phyloP scores from a whole-genome alignment of 106 monocot genomes.

The Gastrodia elata region DNA sequence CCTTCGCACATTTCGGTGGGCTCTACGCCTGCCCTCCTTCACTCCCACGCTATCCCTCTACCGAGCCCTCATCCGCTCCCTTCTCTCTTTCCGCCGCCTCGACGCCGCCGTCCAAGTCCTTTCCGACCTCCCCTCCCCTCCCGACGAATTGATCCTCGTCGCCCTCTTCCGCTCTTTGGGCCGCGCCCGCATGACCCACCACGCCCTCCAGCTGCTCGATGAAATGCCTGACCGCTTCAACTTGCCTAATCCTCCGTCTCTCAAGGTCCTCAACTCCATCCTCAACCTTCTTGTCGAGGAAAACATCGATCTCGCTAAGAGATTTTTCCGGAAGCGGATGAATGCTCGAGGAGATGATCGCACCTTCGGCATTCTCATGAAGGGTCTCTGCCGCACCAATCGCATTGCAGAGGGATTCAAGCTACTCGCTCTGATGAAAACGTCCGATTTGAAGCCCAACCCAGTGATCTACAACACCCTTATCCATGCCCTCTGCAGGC shows the following conservation, averaged over 20 bases:
- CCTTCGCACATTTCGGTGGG: conserved; percentile 14
- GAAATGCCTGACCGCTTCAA: conserved; percentile 16
- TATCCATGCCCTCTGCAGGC: conserved; percentile 49
- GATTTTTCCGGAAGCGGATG: conserved; percentile 44
- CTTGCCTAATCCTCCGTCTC: conserved; percentile 17
- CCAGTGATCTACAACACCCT: conserved; percentile 61
- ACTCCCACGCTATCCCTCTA: conserved; percentile 1
- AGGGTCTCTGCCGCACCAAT: conserved; percentile 71
- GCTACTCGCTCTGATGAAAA: conserved; percentile 41
- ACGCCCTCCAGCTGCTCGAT: conserved; percentile 22
- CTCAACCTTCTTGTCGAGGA: conserved; percentile 45
- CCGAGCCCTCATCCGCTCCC: conserved; percentile 10
- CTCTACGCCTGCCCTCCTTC: conserved; percentile 6
- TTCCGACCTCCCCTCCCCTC: conserved; percentile 16
- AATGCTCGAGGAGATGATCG: conserved; percentile 13
- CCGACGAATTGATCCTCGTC: conserved; percentile 22
- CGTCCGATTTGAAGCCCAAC: conserved; percentile 23
- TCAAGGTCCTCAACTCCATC: conserved; percentile 35
- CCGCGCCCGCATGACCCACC: conserved; percentile 14
- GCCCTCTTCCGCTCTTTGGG: conserved; percentile 27
- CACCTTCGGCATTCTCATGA: conserved; percentile 72
- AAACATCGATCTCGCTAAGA: conserved; percentile 47
- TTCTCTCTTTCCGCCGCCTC: conserved; percentile 16
- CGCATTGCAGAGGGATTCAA: conserved; percentile 62
- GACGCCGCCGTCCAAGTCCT: conserved; percentile 10